Evolutionary conservation across 2,329 filamentous ascomycete genomes (phyloP).

Genomic region (Ophiosphaerella korrae): DNA sequence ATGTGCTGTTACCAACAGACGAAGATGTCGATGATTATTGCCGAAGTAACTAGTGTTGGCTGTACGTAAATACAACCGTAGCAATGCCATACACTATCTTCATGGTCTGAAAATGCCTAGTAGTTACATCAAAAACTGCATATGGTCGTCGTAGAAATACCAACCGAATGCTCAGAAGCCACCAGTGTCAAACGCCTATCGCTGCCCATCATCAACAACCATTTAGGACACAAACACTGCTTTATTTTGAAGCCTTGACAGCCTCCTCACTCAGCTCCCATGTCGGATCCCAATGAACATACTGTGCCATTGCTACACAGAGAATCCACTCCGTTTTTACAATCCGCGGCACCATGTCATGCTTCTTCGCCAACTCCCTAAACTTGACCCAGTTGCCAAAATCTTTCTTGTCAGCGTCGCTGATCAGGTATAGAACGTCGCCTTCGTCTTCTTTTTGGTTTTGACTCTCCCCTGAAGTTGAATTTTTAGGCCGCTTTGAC

Average conservation of each 20-base stretch:
- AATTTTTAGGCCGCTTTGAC: slow-evolving; percentile 40
- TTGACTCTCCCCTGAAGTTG: slow-evolving; percentile 45
- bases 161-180: slow-evolving; percentile 9
- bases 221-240: too few species aligned
- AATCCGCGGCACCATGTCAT: slow-evolving; percentile 79
- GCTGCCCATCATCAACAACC: slow-evolving; percentile 9
- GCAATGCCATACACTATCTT: not conserved
- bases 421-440: slow-evolving; percentile 75
- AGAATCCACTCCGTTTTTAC: slow-evolving; percentile 89
- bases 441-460: slow-evolving; percentile 66
- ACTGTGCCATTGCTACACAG: slow-evolving; percentile 86
- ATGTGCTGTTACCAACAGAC: not conserved
- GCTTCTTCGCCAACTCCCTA: slow-evolving; percentile 74
- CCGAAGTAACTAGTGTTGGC: not conserved
- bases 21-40: not conserved
- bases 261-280: slow-evolving; percentile 44
- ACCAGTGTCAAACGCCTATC: slow-evolving; percentile 20
- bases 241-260: slow-evolving; percentile 27
- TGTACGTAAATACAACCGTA: not conserved
- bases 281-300: slow-evolving; percentile 56
- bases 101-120: not conserved
- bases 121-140: not conserved
- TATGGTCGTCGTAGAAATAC: not conserved
- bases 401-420: slow-evolving; percentile 68
- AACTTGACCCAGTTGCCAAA: slow-evolving; percentile 80